Evolutionary conservation across 2,329 filamentous ascomycete genomes (phyloP), one percentile per base, ranked within the genome.

Genomic region (Ophiostoma populinum): DNA sequence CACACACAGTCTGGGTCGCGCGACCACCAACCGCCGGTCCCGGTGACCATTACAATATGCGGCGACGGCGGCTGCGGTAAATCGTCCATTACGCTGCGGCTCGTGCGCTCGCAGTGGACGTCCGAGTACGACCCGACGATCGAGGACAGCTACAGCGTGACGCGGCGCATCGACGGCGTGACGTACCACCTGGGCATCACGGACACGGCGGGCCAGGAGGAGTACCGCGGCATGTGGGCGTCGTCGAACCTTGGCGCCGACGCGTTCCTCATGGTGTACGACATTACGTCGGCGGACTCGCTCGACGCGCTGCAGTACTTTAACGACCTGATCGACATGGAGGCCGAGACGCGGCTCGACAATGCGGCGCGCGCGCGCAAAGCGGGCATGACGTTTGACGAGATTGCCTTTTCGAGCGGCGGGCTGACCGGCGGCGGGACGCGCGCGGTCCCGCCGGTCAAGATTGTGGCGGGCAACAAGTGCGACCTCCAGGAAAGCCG

Each of bases 181-280:
- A 74, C 71, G 34, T 87, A 86, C 63, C 77, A 81, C 54, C 72
- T 90, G 24, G 65, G 68, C 32, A 67, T 90, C 33, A 87, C 80
- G 40, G 81, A 90, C 60, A 87, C 81, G 1, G 81, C 81, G 18
- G 81, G 81, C n/a, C 81, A 90, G 54, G 81, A 90, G 57, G 81
- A 90, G 58, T 90, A 90, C 59, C 76, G 81, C 45, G 76, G 79
- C 46, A 80, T 90, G 63, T 90, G 81, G 81, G 80, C 79, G 1
- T 67, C 73, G 22, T 75, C 75, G 17, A 87, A 86, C 53, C 69
- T 87, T 12, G 67, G 71, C 51, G 77, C 78, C 42, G 81, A 90
- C 52, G 81, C 80, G 43, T 90, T 87, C 58, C 65, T 90, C 16
- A 68, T 90, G 47, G 81, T 90, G 46, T 90, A 90, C 66, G 81